Percentiles rank a stretch among this genome's conserved stretches.
Conservation (phyloP, 208 protist genomes). For the Leishmania lainsoni region DNA sequence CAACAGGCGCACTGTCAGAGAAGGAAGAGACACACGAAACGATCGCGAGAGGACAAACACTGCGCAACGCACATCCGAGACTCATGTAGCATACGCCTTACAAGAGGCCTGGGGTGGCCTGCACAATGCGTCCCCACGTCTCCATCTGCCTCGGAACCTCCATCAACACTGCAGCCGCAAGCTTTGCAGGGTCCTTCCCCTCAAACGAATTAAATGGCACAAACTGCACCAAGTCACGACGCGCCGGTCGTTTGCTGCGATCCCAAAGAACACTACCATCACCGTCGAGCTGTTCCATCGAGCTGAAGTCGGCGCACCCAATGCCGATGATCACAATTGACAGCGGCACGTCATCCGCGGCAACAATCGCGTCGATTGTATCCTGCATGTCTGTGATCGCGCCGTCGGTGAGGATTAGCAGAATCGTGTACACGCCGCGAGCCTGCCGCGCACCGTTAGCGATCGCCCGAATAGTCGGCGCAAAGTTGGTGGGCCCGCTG, state of each 20-base stretch:
- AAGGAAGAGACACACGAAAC: background rate
- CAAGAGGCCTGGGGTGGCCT: background rate
- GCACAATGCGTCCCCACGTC: constrained; percentile 22
- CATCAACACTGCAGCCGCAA: constrained; percentile 54
- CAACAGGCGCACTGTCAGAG: background rate
- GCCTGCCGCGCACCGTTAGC: constrained; percentile 29
- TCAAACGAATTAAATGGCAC: constrained; percentile 63
- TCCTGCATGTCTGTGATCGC: constrained; percentile 80
- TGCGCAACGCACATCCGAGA: background rate
- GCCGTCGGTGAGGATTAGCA: constrained; percentile 85
- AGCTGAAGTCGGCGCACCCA: constrained; percentile 84
- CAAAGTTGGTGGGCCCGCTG: constrained; percentile 77
- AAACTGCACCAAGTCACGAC: constrained; percentile 78
- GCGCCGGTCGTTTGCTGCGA: background rate
- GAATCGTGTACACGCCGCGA: constrained; percentile 72
- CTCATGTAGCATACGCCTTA: background rate
- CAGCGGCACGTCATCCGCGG: constrained; percentile 73
- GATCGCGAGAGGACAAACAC: background rate
- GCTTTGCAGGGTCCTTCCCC: constrained; percentile 23
- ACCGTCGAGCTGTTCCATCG: constrained; percentile 92
- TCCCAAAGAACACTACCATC: constrained; percentile 62
- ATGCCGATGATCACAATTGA: constrained; percentile 94
- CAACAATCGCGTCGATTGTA: constrained; percentile 79
- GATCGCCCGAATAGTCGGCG: constrained; percentile 34
- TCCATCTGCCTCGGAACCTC: constrained; percentile 61